phyloP scores from a whole-genome alignment of 228 moss, liverwort and hornwort species.

The Sphagnum fallax region DNA sequence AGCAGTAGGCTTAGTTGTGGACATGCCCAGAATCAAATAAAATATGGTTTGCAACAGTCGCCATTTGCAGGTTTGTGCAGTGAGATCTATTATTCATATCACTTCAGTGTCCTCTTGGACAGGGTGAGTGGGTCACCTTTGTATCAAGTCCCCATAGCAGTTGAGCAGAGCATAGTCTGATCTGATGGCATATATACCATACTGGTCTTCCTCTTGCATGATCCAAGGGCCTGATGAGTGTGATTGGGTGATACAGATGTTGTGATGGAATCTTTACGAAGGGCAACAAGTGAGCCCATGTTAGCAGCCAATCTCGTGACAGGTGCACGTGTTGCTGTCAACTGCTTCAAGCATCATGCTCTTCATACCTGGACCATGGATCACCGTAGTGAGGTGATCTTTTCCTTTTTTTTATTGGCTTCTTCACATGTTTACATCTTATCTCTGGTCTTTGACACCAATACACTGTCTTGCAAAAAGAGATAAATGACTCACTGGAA shows the following conservation, averaged over 20 bases:
- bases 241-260: slow-evolving; percentile 38
- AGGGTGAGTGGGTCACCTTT: no score
- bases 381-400: slow-evolving; percentile 71
- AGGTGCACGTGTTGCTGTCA: slow-evolving; percentile 72
- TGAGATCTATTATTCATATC: no score
- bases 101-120: no score
- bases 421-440: neutral
- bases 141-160: neutral
- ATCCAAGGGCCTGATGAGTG: no score
- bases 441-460: neutral
- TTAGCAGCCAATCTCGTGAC: slow-evolving; percentile 71
- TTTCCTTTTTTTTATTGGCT: neutral
- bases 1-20: no score
- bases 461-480: neutral
- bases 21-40: no score
- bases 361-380: slow-evolving; percentile 60
- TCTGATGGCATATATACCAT: neutral
- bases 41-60: no score
- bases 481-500: neutral
- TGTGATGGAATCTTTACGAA: slow-evolving; percentile 59
- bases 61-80: no score
- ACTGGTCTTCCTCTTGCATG: neutral
- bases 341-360: slow-evolving; percentile 68
- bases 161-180: neutral
- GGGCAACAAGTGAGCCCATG: slow-evolving; percentile 59